These are phyloP conservation scores for Solanum tarijense DNA, from an alignment of 257 asterid species.

Conservation along the genomic window DNA sequence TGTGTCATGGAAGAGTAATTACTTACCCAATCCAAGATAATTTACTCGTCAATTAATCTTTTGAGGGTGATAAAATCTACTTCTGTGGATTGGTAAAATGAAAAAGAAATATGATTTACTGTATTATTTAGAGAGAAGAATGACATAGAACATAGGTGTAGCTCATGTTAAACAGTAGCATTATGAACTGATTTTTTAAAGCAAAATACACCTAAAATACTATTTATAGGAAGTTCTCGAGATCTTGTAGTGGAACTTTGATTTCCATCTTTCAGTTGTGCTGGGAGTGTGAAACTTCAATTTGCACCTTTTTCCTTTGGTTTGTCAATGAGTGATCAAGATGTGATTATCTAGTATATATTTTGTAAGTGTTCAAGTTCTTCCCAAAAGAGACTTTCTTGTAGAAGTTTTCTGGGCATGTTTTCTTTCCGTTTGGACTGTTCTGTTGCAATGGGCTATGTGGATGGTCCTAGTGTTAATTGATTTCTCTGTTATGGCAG, in stretches of 20 bases:
- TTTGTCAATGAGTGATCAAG: not conserved
- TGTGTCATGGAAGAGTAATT: not conserved
- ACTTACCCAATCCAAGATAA: not conserved
- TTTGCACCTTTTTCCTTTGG: not conserved
- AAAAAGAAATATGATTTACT: not conserved
- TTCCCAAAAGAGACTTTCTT: not conserved
- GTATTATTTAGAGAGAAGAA: not conserved
- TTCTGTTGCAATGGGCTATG: not conserved
- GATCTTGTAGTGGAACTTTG: not conserved
- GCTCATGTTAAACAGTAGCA: not conserved
- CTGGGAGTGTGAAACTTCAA: not conserved
- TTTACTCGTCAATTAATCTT: not conserved
- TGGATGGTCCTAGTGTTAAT: not conserved
- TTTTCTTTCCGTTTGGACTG: not conserved
- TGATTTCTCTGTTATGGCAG: conserved; percentile 30
- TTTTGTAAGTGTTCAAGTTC: not conserved
- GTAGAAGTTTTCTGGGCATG: not conserved
- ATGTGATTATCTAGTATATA: not conserved
- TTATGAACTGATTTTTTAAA: not conserved
- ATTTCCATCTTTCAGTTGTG: not conserved
- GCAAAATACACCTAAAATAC: not conserved
- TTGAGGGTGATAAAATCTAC: not conserved
- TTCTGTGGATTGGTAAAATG: not conserved
- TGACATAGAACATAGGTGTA: not conserved
- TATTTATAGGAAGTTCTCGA: not conserved